Base-by-base conservation (phyloP, 768 basidiomycete species). In the Lanmaoa rubissima region DNA sequence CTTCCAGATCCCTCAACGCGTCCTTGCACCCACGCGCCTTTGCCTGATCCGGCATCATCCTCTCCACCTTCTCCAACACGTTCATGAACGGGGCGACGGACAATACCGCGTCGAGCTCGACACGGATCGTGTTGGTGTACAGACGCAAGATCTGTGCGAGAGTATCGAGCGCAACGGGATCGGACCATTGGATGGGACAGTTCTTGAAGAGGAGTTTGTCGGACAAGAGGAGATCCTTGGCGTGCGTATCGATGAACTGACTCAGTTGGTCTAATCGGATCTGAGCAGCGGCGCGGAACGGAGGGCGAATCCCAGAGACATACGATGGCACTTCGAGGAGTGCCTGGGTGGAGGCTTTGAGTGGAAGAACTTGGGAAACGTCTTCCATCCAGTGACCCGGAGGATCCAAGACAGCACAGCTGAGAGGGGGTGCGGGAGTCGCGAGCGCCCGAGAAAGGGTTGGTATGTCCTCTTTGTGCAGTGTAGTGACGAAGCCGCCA, bases 401-500 rank as follows among this genome's bases (percentile, higher is more conserved):
- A 21, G 71, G 69, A 2, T 72, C 69, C 32, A 93, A 55, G 32
- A 80, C 72, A 1, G 87, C 92, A 46, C 74, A 75, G 3, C 65
- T 62, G 4, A 94, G 77, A 11, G 82, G 72, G 4, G 74, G 72
- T 19, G 82, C 75, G 0, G 84, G 78, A 0, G 77, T 61, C 2
- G 71, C 73, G 35, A 98, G 75, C 6, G 28, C 83, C 5, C 75
- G 61, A 24, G 71, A 69, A 11, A 98, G 75, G 55, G 81, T 72
- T 0, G 79, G 77, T 12, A 97, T 77, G 67, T 94, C 91, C 2
- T 74, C 66, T 3, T 74, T 67, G 42, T 77, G 68, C n/a, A 96
- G 68, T 0, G 93, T 89, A 0, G 94, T 94, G 9, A 85, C 87
- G 34, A 79, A 77, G 24, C 95, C 94, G 8, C 79, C 82, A 1